These are phyloP conservation scores for Penicillium sp. DNA, from an alignment of 2,329 filamentous ascomycete species.

Conservation along the genomic window DNA sequence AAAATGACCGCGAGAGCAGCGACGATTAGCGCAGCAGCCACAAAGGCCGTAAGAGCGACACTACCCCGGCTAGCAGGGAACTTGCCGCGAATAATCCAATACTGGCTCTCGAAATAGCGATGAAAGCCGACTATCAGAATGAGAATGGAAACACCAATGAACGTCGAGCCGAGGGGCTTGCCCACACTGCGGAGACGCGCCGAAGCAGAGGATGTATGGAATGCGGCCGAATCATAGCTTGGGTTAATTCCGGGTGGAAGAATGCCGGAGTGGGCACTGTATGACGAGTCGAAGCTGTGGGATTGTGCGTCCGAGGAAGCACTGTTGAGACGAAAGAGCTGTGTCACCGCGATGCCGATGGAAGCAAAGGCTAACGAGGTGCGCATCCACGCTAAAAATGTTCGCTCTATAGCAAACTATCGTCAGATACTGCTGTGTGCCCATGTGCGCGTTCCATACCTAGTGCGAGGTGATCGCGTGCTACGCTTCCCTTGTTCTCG, in stretches of 20 bases:
- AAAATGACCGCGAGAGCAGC: conserved; percentile 62
- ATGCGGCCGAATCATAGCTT: conserved; percentile 15
- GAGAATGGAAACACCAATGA: conserved; percentile 62
- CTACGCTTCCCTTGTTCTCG: conserved; percentile 68
- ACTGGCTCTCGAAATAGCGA: conserved; percentile 66
- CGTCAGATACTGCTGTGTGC: conserved; percentile 5
- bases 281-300: neutral
- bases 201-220: conserved; percentile 20
- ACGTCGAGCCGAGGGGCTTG: conserved; percentile 65
- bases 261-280: conserved; percentile 7
- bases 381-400: conserved; percentile 68
- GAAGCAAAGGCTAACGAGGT: conserved; percentile 66
- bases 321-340: conserved; percentile 66
- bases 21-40: conserved; percentile 59
- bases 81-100: conserved; percentile 67
- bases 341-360: conserved; percentile 67
- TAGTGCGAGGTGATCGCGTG: conserved; percentile 64
- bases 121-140: conserved; percentile 65
- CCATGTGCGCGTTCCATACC: conserved; percentile 42
- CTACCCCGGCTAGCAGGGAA: conserved; percentile 66
- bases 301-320: conserved; percentile 34
- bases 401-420: conserved; percentile 56
- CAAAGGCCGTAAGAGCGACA: conserved; percentile 58
- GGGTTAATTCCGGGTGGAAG: conserved; percentile 21
- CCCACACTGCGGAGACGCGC: conserved; percentile 52